phyloP scores from a whole-genome alignment of 164 flowering plant species.

The Tetrastigma voinierianum region DNA sequence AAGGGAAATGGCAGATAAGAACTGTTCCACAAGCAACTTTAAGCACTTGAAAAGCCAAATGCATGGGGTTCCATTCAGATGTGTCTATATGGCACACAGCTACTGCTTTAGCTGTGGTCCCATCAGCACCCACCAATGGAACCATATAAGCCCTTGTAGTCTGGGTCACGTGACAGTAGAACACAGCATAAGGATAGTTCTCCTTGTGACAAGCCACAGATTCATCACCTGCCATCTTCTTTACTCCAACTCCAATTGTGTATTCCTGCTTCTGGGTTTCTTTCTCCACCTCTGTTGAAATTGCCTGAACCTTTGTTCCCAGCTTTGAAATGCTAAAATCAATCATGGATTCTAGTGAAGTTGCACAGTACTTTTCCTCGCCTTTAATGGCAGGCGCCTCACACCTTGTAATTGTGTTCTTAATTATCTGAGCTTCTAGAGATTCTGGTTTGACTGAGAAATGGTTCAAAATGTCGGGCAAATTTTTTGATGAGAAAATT shows the following conservation, averaged over 20 bases:
- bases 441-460: conserved; percentile 34
- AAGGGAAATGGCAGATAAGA: conserved; percentile 55
- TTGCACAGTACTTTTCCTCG: conserved; percentile 52
- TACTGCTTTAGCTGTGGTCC: conserved; percentile 36
- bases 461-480: conserved; percentile 25
- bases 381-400: conserved; percentile 31
- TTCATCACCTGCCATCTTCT: conserved; percentile 20
- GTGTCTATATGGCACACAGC: conserved; percentile 48
- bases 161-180: conserved; percentile 34
- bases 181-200: conserved; percentile 42
- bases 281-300: conserved; percentile 39
- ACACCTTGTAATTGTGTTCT: conserved; percentile 38
- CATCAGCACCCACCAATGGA: conserved; percentile 37
- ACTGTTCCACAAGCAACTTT: conserved; percentile 45
- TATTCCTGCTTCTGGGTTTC: conserved; percentile 32
- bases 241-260: conserved; percentile 21
- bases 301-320: conserved; percentile 28
- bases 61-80: conserved; percentile 50
- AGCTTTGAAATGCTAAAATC: conserved; percentile 45
- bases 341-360: conserved; percentile 48
- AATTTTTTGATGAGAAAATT: conserved; percentile 36
- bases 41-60: conserved; percentile 49
- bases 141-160: conserved; percentile 30
- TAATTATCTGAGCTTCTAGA: conserved; percentile 34
- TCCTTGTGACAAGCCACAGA: conserved; percentile 45